Evolutionary conservation across 2,329 filamentous ascomycete species (phyloP), one percentile per base, ranked within the genome.

Genomic region (Penicillium sp.): DNA sequence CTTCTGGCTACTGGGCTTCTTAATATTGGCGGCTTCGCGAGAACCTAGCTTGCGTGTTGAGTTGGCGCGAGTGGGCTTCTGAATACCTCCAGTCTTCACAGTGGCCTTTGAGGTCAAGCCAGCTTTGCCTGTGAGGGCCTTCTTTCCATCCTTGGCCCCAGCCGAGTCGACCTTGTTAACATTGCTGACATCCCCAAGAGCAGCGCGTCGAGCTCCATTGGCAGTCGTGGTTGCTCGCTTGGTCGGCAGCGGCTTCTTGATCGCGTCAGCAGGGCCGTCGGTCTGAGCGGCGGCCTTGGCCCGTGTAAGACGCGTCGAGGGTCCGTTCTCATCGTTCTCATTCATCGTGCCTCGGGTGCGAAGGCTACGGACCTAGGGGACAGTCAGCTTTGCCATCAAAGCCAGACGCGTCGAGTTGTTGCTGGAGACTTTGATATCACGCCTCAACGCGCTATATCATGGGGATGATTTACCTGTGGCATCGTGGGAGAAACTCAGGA

Each of bases 101-200:
- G 78, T 80, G 47, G 85, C 81, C 74, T 96, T 95, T 39, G 89
- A 88, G 32, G 88, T 80, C 23, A 90, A 74, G 46, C 83, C 83
- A 47, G 73, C 73, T 72, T 89, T 84, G 64, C 75, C 76, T 32
- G 71, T 71, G 29, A 75, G 67, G 37, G 76, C 72, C 77, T 95
- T 95, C 77, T 94, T 95, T 57, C 78, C 81, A 46, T 87, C 86
- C 46, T 70, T 77, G 65, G 55, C 60, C 46, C 61, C 52, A 44
- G 87, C 86, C 39, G 79, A 78, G 70, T 69, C 69, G 13, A 57
- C 57, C 54, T 96, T 97, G 61, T 82, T 82, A 54, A 95, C 86
- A 73, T 98, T 98, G 80, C 89, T 97, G 59, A 96, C 86, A 74
- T 98, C 93, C 48, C 87, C 89, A 29, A 98, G 79, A 40, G 88